Evolutionary conservation across 441 rosid species (phyloP), one percentile per base, ranked within the genome.

Genomic region (Metrosideros polymorpha): DNA sequence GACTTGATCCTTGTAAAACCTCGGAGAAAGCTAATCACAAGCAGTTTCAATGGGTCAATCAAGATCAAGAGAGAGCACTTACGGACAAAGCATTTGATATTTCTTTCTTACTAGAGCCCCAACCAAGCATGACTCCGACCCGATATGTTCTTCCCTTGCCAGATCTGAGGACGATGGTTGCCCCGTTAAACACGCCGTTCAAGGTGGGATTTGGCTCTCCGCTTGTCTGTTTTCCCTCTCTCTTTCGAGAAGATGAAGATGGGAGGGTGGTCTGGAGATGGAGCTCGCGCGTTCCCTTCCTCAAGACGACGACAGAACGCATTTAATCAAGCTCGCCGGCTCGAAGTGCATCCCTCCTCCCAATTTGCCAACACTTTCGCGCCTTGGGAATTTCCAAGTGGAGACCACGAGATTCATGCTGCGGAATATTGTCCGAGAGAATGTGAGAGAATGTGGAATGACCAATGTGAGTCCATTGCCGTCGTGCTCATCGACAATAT

Each of bases 61-160:
- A 55, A 71, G 43, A 43, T 71, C 47, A 5, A 71, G n/a, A 39
- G n/a, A n/a, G 49, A 42, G 59, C 56, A 93, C 96, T 88, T 90
- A 96, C 98, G 83, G 98, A 92, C 93, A 95, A 49, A 84, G 98
- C 91, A 85, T 91, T 89, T 87, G 94, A 92, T 57, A 88, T 66
- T 47, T 90, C 85, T 71, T 92, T 87, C 71, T 89, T 93, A 87
- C 98, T 89, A 88, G 86, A 88, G 56, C 88, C 83, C 95, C 95
- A 90, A 86, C 94, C 93, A 79, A 92, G 88, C 96, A 95, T 94
- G 85, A 83, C 5, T 71, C 47, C 47, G n/a, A 39, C n/a, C 47
- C 8, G 79, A 71, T 39, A 39, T 22, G 79, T 71, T 71, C 79
- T 12, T 39, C 47, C 79, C 79, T 39, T 39, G 47, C 79, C 79